phyloP scores from a whole-genome alignment of 257 asterid genomes.

The Galeopsis tetrahit region DNA sequence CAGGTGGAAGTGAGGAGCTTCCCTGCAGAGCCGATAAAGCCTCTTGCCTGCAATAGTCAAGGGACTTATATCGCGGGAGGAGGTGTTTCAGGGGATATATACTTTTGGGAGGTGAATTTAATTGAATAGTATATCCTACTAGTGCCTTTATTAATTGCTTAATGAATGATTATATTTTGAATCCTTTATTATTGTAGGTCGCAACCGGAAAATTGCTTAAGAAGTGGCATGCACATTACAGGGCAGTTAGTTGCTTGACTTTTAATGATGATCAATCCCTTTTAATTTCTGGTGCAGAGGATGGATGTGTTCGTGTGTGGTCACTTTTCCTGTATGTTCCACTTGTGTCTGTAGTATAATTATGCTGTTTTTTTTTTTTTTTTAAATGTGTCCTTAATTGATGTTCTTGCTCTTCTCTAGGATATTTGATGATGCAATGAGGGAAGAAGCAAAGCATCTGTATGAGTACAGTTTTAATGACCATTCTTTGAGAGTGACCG shows the following conservation, averaged over 20 bases:
- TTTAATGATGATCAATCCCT: constrained; percentile 90
- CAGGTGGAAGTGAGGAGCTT: constrained; percentile 87
- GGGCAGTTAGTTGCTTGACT: constrained; percentile 76
- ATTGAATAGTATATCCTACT: constrained; percentile 1
- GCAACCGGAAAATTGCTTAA: constrained; percentile 80
- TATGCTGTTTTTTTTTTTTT: constrained; percentile 19
- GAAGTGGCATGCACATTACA: constrained; percentile 93
- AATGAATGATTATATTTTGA: constrained; percentile 2
- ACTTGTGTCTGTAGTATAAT: not conserved
- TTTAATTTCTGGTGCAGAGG: constrained; percentile 88
- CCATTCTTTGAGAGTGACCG: constrained; percentile 84
- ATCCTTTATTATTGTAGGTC: constrained; percentile 50
- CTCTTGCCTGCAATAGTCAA: constrained; percentile 68
- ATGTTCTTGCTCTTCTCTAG: constrained; percentile 42
- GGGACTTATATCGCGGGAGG: constrained; percentile 89
- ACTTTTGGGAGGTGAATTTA: constrained; percentile 84
- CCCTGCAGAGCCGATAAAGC: constrained; percentile 71
- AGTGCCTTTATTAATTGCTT: constrained; percentile 1
- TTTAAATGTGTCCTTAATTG: constrained; percentile 7
- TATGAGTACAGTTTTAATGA: constrained; percentile 79
- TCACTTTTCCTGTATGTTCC: constrained; percentile 75
- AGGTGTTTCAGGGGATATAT: constrained; percentile 78
- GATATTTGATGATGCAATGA: constrained; percentile 75
- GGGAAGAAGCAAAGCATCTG: constrained; percentile 55
- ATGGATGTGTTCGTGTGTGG: constrained; percentile 97